Conservation (phyloP, 2,329 filamentous ascomycete species). For the Coniochaeta sp. region DNA sequence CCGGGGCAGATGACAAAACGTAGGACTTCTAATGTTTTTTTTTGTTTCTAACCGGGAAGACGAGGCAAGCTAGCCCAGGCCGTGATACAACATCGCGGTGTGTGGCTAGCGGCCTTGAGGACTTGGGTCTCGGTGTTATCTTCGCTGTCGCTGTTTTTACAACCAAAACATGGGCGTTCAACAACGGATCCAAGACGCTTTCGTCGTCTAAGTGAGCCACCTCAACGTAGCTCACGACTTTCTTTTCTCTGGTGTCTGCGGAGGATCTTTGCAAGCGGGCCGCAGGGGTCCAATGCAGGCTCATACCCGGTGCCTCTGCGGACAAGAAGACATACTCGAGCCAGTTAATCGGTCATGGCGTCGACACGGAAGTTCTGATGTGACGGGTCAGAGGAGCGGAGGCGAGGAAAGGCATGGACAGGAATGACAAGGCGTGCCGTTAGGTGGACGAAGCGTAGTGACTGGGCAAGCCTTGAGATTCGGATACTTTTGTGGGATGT, state of each 20-base stretch:
- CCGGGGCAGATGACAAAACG: neutral
- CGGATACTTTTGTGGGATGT: too few relatives aligned
- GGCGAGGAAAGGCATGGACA: too few relatives aligned
- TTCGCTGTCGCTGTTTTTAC: constrained; percentile 74
- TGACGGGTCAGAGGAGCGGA: too few relatives aligned
- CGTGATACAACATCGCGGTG: constrained; percentile 69
- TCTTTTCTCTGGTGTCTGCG: constrained; percentile 22
- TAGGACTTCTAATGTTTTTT: constrained; percentile 8
- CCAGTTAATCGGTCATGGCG: too few relatives aligned
- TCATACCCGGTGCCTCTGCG: too few relatives aligned
- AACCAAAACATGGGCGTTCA: constrained; percentile 80
- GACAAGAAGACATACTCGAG: too few relatives aligned
- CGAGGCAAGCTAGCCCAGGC: constrained; percentile 30
- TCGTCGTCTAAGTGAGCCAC: constrained; percentile 51
- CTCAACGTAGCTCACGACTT: constrained; percentile 56
- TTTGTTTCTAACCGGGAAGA: constrained; percentile 5
- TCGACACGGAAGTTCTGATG: too few relatives aligned
- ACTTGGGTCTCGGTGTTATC: constrained; percentile 59
- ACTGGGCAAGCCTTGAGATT: too few relatives aligned
- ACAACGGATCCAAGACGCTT: constrained; percentile 64
- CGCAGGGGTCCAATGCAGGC: too few relatives aligned
- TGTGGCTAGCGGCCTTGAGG: constrained; percentile 36
- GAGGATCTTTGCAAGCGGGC: too few relatives aligned
- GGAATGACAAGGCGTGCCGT: too few relatives aligned
- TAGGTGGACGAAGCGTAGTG: too few relatives aligned